Evolutionary conservation across 192 early-diverging fungal species (phyloP).

Genomic region (Coemansia sp.): DNA sequence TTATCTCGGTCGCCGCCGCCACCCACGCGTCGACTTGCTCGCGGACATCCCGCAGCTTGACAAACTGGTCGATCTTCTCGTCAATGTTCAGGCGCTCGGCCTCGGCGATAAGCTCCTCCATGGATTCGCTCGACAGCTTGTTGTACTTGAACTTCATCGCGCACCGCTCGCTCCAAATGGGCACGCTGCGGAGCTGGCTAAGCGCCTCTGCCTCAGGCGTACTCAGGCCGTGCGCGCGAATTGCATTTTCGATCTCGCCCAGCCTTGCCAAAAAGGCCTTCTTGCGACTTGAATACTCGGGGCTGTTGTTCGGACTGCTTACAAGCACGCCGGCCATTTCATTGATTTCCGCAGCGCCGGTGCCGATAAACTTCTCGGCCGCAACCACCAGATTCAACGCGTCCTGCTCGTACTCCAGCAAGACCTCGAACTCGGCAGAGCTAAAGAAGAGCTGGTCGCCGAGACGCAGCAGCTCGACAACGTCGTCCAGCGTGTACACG

Average conservation of each 20-base stretch:
- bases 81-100: conserved; percentile 13
- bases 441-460: conserved; percentile 47
- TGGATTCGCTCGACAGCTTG: conserved; percentile 5
- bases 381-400: conserved; percentile 17
- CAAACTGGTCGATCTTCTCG: conserved; percentile 4
- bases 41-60: conserved; percentile 4
- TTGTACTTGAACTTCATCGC: background rate
- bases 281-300: background rate
- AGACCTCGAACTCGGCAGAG: conserved; percentile 42
- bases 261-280: background rate
- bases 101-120: conserved; percentile 13
- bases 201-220: background rate
- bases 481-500: conserved; percentile 19
- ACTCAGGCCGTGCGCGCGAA: conserved; percentile 14
- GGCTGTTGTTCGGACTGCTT: background rate
- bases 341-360: background rate
- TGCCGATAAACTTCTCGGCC: background rate
- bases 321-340: background rate
- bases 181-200: background rate
- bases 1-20: conserved; percentile 11
- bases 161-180: background rate
- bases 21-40: conserved; percentile 18
- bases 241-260: background rate
- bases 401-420: conserved; percentile 33
- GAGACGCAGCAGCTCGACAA: conserved; percentile 21